A percentile compares a stretch with the other conserved stretches of the same genome.
phyloP scores from a whole-genome alignment of 2,329 filamentous ascomycete species.

The Trichophyton equinum region DNA sequence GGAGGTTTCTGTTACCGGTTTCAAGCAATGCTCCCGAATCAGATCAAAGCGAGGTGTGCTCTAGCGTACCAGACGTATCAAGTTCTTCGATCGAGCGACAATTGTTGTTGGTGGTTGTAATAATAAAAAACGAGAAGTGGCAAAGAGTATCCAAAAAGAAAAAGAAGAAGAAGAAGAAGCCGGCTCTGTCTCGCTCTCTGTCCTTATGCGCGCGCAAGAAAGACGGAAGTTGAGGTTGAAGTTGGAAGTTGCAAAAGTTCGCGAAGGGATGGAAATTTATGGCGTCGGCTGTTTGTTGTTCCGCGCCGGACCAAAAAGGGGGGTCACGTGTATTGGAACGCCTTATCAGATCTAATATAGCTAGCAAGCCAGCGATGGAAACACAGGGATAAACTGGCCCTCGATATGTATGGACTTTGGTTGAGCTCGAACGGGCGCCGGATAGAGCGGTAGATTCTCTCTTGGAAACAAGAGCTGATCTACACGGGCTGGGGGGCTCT shows the following conservation, averaged over 20 bases:
- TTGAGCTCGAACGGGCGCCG: no score
- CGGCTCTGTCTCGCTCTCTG: background rate
- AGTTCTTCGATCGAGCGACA: background rate
- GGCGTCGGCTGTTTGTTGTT: background rate
- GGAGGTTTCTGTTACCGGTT: no score
- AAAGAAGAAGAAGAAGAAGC: background rate
- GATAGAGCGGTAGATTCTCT: no score
- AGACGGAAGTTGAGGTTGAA: background rate
- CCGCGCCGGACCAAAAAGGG: background rate
- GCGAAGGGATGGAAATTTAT: background rate
- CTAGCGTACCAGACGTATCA: background rate
- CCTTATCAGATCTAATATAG: background rate
- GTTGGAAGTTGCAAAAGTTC: background rate
- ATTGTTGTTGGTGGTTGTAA: background rate
- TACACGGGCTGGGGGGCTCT: no score
- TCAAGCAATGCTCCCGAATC: no score
- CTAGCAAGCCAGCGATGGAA: no score
- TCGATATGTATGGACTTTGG: no score
- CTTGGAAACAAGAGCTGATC: no score
- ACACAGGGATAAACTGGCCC: no score
- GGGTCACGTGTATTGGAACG: background rate
- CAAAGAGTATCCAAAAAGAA: background rate
- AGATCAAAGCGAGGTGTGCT: no score
- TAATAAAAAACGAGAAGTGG: background rate
- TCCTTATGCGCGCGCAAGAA: background rate